phyloP scores from a whole-genome alignment of 257 asterid genomes.

The Capsicum chinense region DNA sequence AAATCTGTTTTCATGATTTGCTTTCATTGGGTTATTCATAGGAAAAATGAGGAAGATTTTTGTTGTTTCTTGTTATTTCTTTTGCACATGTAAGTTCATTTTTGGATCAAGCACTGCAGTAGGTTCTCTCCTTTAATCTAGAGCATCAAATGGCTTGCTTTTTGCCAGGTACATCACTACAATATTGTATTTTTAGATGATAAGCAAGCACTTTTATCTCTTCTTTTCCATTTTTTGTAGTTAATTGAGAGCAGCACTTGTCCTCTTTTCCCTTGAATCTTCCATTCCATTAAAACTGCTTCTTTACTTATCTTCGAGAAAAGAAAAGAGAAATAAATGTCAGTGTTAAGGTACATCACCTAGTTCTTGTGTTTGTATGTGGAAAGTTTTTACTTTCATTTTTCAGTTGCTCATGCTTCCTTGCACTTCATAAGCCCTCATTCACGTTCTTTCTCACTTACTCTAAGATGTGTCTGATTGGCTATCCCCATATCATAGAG shows the following conservation, averaged over 20 bases:
- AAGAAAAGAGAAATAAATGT: neutral
- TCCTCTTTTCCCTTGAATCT: slow-evolving; percentile 12
- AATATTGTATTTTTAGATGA: slow-evolving; percentile 12
- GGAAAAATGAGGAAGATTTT: neutral
- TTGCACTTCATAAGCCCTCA: neutral
- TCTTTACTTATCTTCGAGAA: neutral
- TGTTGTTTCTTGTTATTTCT: neutral
- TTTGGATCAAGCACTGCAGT: neutral
- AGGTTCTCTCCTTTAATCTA: neutral
- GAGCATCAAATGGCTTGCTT: neutral
- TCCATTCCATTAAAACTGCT: slow-evolving; percentile 13
- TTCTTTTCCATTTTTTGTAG: neutral
- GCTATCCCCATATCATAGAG: neutral
- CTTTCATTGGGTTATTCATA: neutral
- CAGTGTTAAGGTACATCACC: neutral
- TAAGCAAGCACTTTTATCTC: neutral
- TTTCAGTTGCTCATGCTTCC: neutral
- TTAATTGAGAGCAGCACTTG: neutral
- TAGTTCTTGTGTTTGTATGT: neutral
- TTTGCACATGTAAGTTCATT: neutral
- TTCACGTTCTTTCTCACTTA: neutral
- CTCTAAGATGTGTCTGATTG: neutral
- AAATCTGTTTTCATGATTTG: neutral
- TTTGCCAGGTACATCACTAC: neutral
- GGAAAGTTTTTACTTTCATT: neutral